Base-by-base conservation (phyloP, 2,329 filamentous ascomycete species). In the Bisporella sp. region DNA sequence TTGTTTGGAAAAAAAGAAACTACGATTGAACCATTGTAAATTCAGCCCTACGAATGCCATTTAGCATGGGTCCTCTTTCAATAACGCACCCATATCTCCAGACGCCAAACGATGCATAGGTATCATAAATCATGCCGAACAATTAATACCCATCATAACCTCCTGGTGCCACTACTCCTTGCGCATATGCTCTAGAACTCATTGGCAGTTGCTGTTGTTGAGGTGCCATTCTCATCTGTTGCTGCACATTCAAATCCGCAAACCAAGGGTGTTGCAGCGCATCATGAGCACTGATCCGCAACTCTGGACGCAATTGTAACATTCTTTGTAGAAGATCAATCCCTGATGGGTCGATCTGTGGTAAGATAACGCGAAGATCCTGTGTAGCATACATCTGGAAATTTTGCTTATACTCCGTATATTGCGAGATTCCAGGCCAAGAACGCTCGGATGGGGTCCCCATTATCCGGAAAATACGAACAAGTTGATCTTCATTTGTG, bases 381-480 rank as follows among this genome's bases (percentile, higher is more conserved):
- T 96, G 91, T 1, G 93, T 96, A 11, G 89, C 87, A 67, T 93
- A 97, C 66, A 95, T 88, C 58, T 93, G 90, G 71, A 96, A 96
- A 54, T 85, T 96, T 45, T 84, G 80, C 75, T 97, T 96, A 77
- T 97, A 99, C 69, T 99, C 93, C n/a, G 92, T 90, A 62, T 95
- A 91, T 64, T 92, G 85, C 21, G 86, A 89, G 65, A 99, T 95
- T 41, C 91, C 91, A 0, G 92, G 92, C 93, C 93, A 99, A 4
- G 87, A 90, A 42, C 90, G 84, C 69, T 99, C 93, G 0, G 89
- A 95, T 0, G 93, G 93, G 0, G 93, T 99, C 54, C 93, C 93
- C 93, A 99, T 99, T 54, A 99, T 85, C 53, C 93, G 82, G 78
- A 99, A 99, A 69, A 99, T 99, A 67, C 95, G 90, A 56, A 95